A percentile compares a stretch with the other conserved stretches of the same genome.
phyloP scores from a whole-genome alignment of 441 rosid genomes.

The Populus trichocarpa region DNA sequence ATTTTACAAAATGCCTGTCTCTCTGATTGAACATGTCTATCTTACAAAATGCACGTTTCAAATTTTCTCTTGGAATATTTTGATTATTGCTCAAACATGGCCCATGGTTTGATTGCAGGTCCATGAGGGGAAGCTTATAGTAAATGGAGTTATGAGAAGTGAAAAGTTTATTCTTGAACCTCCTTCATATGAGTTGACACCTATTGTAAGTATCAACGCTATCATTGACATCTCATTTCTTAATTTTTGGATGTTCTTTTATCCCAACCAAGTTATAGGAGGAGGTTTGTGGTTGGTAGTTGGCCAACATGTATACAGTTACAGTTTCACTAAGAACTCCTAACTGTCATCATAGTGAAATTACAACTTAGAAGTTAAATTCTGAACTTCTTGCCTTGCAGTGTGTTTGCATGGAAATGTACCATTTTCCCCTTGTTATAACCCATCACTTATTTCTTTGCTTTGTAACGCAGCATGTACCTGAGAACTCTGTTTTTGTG shows the following conservation, averaged over 20 bases:
- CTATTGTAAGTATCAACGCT: slow-evolving; percentile 54
- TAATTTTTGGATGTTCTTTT: neutral
- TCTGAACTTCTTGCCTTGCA: neutral
- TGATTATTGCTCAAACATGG: neutral
- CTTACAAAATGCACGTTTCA: too few relatives aligned
- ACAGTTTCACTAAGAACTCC: neutral
- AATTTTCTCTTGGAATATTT: neutral
- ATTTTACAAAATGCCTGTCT: neutral
- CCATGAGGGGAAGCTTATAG: slow-evolving; percentile 66
- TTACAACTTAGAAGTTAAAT: neutral
- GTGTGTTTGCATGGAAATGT: neutral
- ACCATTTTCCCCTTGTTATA: neutral
- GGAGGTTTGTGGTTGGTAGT: neutral
- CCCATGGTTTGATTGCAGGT: slow-evolving; percentile 47
- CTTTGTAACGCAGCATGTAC: slow-evolving; percentile 52
- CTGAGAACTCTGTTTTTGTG: slow-evolving; percentile 80
- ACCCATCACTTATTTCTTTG: neutral
- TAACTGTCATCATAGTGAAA: neutral
- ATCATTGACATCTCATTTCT: neutral
- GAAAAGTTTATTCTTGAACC: slow-evolving; percentile 73
- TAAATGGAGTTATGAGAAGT: slow-evolving; percentile 63
- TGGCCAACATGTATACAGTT: neutral
- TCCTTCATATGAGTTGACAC: slow-evolving; percentile 79
- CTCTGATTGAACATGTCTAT: too few relatives aligned
- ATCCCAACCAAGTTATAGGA: neutral